These are phyloP conservation scores for Axilococcus clingmanii DNA, from an alignment of 139 green algal species.

Conservation along the genomic window DNA sequence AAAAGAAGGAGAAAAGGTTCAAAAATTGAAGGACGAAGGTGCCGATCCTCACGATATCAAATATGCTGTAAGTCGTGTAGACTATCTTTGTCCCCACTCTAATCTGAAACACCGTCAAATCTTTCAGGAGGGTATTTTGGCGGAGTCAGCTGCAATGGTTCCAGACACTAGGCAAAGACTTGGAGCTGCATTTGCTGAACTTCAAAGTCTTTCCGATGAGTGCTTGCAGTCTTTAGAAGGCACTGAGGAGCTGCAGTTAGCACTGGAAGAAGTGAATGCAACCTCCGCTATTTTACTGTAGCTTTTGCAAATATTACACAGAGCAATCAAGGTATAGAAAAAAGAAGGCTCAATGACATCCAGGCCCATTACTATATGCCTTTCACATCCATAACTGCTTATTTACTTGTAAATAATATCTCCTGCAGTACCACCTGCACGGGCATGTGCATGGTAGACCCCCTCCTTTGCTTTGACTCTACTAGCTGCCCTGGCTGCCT, in stretches of 20 bases:
- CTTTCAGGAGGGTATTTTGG: slow-evolving; percentile 76
- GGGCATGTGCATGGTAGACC: too few species aligned
- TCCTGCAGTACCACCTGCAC: too few species aligned
- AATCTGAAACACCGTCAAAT: not conserved
- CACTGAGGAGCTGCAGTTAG: not conserved
- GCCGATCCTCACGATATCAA: slow-evolving; percentile 69
- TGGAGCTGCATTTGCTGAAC: slow-evolving; percentile 54
- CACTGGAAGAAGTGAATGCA: too few species aligned
- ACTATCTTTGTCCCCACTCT: not conserved
- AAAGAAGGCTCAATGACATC: too few species aligned
- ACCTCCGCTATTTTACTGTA: too few species aligned
- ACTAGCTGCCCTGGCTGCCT: slow-evolving; percentile 1
- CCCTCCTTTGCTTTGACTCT: not conserved
- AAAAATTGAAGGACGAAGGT: slow-evolving; percentile 51
- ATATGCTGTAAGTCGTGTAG: slow-evolving; percentile 66
- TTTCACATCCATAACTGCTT: too few species aligned
- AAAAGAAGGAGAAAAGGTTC: slow-evolving; percentile 52
- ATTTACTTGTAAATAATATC: too few species aligned
- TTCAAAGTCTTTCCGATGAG: too few species aligned
- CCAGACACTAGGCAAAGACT: slow-evolving; percentile 70
- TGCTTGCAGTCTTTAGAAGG: too few species aligned
- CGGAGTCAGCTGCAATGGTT: slow-evolving; percentile 77
- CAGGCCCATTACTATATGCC: too few species aligned
- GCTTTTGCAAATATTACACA: too few species aligned
- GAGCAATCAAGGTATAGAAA: too few species aligned